A percentile compares a stretch with the other conserved stretches of the same genome.
phyloP scores from a whole-genome alignment of 2,329 filamentous ascomycete genomes.

The Zymoseptoria brevis region DNA sequence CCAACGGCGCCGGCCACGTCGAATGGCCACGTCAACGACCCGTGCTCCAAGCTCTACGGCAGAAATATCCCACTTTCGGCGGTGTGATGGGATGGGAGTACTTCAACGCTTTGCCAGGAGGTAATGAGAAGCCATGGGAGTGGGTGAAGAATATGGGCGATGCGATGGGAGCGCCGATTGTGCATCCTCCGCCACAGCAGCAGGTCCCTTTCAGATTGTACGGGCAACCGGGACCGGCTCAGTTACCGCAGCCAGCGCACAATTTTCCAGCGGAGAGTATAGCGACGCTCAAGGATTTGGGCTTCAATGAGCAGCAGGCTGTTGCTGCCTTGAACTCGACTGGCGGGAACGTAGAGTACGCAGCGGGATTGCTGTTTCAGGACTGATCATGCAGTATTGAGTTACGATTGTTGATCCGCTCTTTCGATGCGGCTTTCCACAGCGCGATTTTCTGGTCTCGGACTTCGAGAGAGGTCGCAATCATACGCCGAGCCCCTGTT shows the following conservation, averaged over 20 bases:
- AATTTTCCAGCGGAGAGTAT: slow-evolving; percentile 38
- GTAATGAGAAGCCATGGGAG: slow-evolving; percentile 57
- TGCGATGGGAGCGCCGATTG: slow-evolving; percentile 25
- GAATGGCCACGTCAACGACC: slow-evolving; percentile 49
- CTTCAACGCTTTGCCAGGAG: slow-evolving; percentile 70
- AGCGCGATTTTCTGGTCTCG: neutral
- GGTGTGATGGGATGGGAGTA: slow-evolving; percentile 96
- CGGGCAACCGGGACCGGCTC: slow-evolving; percentile 15
- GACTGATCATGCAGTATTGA: slow-evolving; percentile 5
- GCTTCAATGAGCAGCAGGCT: slow-evolving; percentile 40
- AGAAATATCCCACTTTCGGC: slow-evolving; percentile 62
- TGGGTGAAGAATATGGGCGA: slow-evolving; percentile 65
- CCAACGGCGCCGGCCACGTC: slow-evolving; percentile 54
- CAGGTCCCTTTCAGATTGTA: slow-evolving; percentile 28
- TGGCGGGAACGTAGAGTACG: slow-evolving; percentile 42
- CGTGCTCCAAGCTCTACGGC: slow-evolving; percentile 50
- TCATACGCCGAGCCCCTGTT: neutral
- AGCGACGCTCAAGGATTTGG: slow-evolving; percentile 37
- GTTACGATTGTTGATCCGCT: too few species aligned
- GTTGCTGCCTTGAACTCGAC: slow-evolving; percentile 42
- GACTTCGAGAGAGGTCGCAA: neutral
- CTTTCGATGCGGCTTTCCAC: too few species aligned
- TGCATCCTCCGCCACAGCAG: slow-evolving; percentile 15
- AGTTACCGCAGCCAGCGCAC: slow-evolving; percentile 28
- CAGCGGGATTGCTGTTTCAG: slow-evolving; percentile 42